Percentiles rank a stretch among this genome's conserved stretches.
phyloP scores from a whole-genome alignment of 805 yeast species.

The Wickerhamia fluorescens region DNA sequence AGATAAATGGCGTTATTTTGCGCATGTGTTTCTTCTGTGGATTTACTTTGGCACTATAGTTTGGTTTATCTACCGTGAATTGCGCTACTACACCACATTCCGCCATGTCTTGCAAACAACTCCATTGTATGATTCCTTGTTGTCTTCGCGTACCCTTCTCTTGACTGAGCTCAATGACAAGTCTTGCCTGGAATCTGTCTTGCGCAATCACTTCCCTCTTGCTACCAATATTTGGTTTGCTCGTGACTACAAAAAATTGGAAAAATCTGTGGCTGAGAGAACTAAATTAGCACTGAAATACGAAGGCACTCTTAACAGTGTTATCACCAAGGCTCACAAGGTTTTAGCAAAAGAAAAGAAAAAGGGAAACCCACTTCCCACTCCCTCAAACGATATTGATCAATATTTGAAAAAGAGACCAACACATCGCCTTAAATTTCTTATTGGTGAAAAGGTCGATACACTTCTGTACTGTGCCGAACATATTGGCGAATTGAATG shows the following conservation, averaged over 20 bases:
- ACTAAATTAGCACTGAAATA: conserved; percentile 51
- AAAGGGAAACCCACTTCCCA: conserved; percentile 49
- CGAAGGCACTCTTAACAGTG: conserved; percentile 59
- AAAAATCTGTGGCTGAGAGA: conserved; percentile 54
- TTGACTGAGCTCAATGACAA: conserved; percentile 59
- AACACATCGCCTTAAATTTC: conserved; percentile 62
- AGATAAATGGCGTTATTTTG: conserved; percentile 59
- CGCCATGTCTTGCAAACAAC: conserved; percentile 71
- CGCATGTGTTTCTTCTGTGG: conserved; percentile 76
- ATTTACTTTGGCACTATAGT: conserved; percentile 57
- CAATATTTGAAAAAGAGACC: conserved; percentile 76
- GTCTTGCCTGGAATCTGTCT: conserved; percentile 38
- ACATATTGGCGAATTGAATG: conserved; percentile 61
- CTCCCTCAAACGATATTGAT: conserved; percentile 49
- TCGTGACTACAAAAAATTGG: conserved; percentile 53
- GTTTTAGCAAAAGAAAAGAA: conserved; percentile 48
- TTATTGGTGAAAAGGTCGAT: conserved; percentile 78
- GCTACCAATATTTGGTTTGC: conserved; percentile 55
- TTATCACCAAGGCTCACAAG: conserved; percentile 53
- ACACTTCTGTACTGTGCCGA: conserved; percentile 70
- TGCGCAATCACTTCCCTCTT: conserved; percentile 58
- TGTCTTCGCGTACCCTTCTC: conserved; percentile 66
- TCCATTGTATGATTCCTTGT: conserved; percentile 62
- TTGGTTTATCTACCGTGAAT: conserved; percentile 65
- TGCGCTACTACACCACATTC: conserved; percentile 61